Conservation (phyloP, 768 basidiomycete genomes). For the Gautieria morchelliformis region DNA sequence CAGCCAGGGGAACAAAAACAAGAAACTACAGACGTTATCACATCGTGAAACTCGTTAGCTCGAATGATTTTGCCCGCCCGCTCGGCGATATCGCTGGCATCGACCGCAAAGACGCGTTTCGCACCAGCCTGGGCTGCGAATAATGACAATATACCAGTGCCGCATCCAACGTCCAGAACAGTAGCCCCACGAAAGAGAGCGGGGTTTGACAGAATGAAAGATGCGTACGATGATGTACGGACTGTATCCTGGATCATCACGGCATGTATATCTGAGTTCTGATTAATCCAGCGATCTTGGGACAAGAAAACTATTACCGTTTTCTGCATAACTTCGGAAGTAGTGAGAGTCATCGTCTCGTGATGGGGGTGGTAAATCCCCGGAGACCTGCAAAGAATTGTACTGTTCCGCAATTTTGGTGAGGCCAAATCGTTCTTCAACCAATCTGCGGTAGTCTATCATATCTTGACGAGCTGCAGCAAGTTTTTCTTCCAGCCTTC, state of each 20-base stretch:
- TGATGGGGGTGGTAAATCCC: slow-evolving; percentile 30
- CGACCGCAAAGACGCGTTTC: slow-evolving; percentile 82
- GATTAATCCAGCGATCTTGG: background rate
- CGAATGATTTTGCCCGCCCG: slow-evolving; percentile 73
- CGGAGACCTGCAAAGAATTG: slow-evolving; percentile 17
- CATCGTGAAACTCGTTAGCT: slow-evolving; percentile 58
- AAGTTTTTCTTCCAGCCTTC: slow-evolving; percentile 53
- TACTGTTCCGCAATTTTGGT: slow-evolving; percentile 21
- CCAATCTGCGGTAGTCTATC: slow-evolving; percentile 48
- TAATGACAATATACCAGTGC: slow-evolving; percentile 86
- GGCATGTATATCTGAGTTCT: slow-evolving; percentile 73
- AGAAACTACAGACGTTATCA: slow-evolving; percentile 45
- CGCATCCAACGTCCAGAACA: slow-evolving; percentile 94
- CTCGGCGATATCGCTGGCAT: slow-evolving; percentile 75
- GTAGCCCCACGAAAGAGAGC: slow-evolving; percentile 71
- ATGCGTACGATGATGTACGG: slow-evolving; percentile 85
- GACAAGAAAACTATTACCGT: slow-evolving; percentile 41
- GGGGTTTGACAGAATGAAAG: slow-evolving; percentile 81
- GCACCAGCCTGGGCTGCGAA: slow-evolving; percentile 88
- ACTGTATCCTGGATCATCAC: slow-evolving; percentile 96
- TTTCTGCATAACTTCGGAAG: slow-evolving; percentile 82
- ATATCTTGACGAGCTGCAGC: slow-evolving; percentile 49
- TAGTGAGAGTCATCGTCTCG: slow-evolving; percentile 91
- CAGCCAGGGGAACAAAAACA: background rate
- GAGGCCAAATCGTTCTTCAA: slow-evolving; percentile 44